A percentile compares a stretch with the other conserved stretches of the same genome.
phyloP scores from a whole-genome alignment of 768 basidiomycete genomes.

The Trametes cingulata region DNA sequence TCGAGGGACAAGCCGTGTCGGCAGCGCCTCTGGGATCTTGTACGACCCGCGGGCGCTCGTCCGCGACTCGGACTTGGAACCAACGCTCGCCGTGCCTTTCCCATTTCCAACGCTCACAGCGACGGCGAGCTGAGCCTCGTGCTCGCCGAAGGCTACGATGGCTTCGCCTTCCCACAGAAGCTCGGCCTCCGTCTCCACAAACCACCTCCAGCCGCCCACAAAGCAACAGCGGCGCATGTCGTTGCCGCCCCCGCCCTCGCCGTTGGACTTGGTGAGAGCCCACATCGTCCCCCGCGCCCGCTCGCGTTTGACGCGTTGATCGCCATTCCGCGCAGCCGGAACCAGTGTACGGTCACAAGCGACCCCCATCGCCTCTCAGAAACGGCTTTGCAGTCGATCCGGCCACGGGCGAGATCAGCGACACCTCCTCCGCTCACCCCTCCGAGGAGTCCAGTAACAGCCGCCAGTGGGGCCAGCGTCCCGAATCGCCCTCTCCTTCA shows the following conservation, averaged over 20 bases:
- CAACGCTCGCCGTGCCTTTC: constrained; percentile 4
- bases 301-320: constrained; percentile 16
- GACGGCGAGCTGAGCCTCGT: constrained; percentile 31
- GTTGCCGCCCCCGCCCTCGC: constrained; percentile 39
- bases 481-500: constrained; percentile 68
- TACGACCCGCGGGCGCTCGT: constrained; percentile 14
- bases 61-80: constrained; percentile 1
- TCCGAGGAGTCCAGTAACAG: constrained; percentile 46
- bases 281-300: not conserved
- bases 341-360: constrained; percentile 43
- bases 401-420: constrained; percentile 46
- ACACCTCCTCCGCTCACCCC: constrained; percentile 30
- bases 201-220: constrained; percentile 32
- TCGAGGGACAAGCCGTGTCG: not conserved
- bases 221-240: constrained; percentile 38
- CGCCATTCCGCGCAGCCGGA: constrained; percentile 38
- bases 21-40: constrained; percentile 14
- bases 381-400: constrained; percentile 61
- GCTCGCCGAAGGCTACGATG: constrained; percentile 29
- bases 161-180: constrained; percentile 32
- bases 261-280: constrained; percentile 42
- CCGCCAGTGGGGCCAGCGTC: constrained; percentile 43
- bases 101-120: constrained; percentile 27
- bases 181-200: constrained; percentile 26
- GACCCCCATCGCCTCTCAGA: constrained; percentile 74